Evolutionary conservation across 306 rosid species (phyloP), one percentile per base, ranked within the genome.

Genomic region (Spatholobus suberectus): DNA sequence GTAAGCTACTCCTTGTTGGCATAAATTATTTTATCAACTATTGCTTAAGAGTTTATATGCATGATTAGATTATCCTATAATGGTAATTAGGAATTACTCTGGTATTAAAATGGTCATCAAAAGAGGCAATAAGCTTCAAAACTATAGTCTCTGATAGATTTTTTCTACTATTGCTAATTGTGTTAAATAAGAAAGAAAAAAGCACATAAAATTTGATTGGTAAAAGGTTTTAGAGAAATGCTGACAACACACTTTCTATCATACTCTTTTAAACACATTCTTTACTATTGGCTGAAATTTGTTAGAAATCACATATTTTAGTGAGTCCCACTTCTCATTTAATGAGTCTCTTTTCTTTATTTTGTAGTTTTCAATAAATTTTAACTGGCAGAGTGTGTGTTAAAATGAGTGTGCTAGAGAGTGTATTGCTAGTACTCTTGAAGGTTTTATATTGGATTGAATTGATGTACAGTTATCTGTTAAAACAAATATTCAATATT

Each of bases 1-100:
- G 99, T 96, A 85, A 86, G 96, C 81, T 34, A 58, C 72, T 51
- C 35, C 74, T 73, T 51, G 7, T 20, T 69, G 46, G 70, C 80
- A 57, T 62, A 43, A 63, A 73, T 54, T 52, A 74, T 74, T 66
- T 75, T 65, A 37, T 54, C 10, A 57, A 43, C 75, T 57, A 41
- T 17, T 55, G 27, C 43, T 24, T 55, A 57, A 44, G 73, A 32
- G 71, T 18, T 80, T 47, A 35, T 83, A 5, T 83, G 35, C 35
- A 29, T 66, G 49, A 47, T 68, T 66, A 37, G 26, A 71, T 57
- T 37, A 47, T 70, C 58, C 73, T 84, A 41, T 59, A 27, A 46
- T 83, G 67, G 40, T 74, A 66, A 66, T 40, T 40, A 38, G 82
- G 40, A 46, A 21, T 78, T 72, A 57, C 20, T 63, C n/a, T 44